A percentile compares a stretch with the other conserved stretches of the same genome.
These are phyloP conservation scores for Botrytis deweyae DNA, from an alignment of 2,329 filamentous ascomycete genomes.

Conservation along the genomic window DNA sequence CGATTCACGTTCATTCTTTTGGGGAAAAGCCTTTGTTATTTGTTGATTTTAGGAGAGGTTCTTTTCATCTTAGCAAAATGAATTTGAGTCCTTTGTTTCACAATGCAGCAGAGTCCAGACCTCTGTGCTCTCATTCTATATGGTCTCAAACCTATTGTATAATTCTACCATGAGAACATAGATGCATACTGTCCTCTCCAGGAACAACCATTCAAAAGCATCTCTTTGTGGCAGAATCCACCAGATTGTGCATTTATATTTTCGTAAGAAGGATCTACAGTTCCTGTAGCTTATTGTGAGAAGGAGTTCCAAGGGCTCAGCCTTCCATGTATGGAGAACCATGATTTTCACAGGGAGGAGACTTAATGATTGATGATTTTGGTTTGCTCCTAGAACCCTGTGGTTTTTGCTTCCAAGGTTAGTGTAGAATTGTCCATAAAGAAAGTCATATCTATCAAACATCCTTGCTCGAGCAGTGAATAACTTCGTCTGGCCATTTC, in stretches of 20 bases:
- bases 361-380: neutral
- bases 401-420: neutral
- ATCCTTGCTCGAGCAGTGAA: neutral
- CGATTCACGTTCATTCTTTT: too few species aligned
- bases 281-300: neutral
- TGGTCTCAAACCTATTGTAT: neutral
- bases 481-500: neutral
- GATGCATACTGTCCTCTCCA: neutral
- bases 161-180: neutral
- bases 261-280: neutral
- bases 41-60: too few species aligned
- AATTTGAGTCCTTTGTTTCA: neutral
- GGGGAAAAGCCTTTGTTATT: neutral
- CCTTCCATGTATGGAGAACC: neutral
- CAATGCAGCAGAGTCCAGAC: too few species aligned
- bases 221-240: neutral
- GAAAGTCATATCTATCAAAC: neutral
- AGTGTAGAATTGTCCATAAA: neutral
- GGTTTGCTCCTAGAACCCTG: neutral
- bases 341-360: neutral
- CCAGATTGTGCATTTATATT: neutral
- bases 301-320: neutral
- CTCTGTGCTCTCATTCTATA: too few species aligned
- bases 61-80: neutral
- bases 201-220: rapidly evolving